Evolutionary conservation across 805 yeast genomes (phyloP).

Genomic region (Yamadazyma philogaea): DNA sequence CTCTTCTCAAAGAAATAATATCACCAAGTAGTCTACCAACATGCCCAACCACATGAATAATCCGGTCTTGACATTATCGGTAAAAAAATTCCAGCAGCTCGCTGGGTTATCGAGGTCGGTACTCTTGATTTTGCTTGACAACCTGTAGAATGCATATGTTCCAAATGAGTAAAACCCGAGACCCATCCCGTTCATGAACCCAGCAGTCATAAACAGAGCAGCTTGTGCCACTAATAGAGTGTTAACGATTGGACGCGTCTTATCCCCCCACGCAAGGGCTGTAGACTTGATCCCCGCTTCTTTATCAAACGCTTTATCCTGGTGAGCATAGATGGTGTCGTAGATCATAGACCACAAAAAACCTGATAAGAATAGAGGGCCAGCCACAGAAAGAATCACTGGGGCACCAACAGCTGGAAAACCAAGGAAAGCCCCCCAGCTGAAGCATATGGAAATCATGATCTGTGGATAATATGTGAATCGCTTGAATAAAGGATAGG

Average conservation of each 20-base stretch:
- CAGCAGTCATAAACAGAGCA: conserved; percentile 61
- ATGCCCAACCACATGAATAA: conserved; percentile 64
- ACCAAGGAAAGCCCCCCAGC: conserved; percentile 93
- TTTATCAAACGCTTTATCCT: conserved; percentile 85
- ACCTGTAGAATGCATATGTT: conserved; percentile 63
- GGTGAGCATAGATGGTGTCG: conserved; percentile 97
- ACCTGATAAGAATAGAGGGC: conserved; percentile 71
- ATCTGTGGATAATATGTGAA: conserved; percentile 95
- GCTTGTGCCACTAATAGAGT: conserved; percentile 68
- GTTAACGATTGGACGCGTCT: conserved; percentile 66
- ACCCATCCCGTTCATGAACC: conserved; percentile 75
- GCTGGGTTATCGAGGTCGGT: conserved; percentile 79
- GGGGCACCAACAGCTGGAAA: conserved; percentile 92
- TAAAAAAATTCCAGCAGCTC: conserved; percentile 81
- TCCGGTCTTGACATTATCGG: conserved; percentile 74
- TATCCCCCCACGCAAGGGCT: conserved; percentile 90
- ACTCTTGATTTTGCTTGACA: conserved; percentile 61
- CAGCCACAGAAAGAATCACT: conserved; percentile 70
- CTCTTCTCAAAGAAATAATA: conserved; percentile 3
- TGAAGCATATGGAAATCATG: conserved; percentile 74
- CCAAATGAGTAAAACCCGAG: conserved; percentile 76
- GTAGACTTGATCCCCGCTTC: conserved; percentile 92
- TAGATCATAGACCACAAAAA: conserved; percentile 93
- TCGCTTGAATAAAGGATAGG: conserved; percentile 91
- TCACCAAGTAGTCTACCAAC: conserved; percentile 54